Base-by-base conservation (phyloP, 2,329 filamentous ascomycete genomes). In the Colletotrichum sp. region DNA sequence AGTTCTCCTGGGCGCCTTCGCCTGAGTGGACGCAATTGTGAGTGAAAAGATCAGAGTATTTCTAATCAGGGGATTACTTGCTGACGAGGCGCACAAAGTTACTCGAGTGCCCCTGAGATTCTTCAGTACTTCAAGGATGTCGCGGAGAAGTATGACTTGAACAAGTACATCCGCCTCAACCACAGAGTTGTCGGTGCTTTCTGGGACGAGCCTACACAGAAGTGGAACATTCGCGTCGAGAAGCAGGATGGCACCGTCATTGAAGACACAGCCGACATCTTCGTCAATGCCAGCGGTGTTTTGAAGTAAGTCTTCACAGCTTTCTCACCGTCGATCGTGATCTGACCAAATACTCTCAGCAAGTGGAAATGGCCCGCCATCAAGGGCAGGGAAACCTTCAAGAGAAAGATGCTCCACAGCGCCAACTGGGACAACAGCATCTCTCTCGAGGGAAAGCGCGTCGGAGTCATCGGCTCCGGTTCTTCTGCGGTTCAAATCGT, bases 221-320 rank as follows among this genome's bases (percentile, higher is more conserved):
- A 59, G 54, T 79, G 77, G 67, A 34, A 75, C 16, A 33, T 79
- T 18, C 55, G 65, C n/a, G 13, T 78, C 27, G 58, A 78, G 51
- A 58, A 38, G 34, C 27, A 62, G 33, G 70, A 77, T 27, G 66
- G 62, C 15, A 74, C 63, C 5, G 55, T 69, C 7, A 55, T 77
- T 9, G 43, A 67, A 13, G 78, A 78, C n/a, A 70, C 70, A n/a
- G 72, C 72, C 8, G 54, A 79, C 13, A 72, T 78, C 33, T 70
- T 78, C 18, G 76, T 79, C 31, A 79, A 76, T 84, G 85, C 78
- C 80, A 83, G 33, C 85, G 85, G 77, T 85, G 88, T 76, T 83
- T 86, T 69, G 81, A 84, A 47, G 86, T 87, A 73, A 83, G 85
- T 75, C 29, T 33, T 24, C 1, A 3, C 57, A 31, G 9, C 4